Evolutionary conservation across 2,329 filamentous ascomycete species (phyloP), one percentile per base, ranked within the genome.

Genomic region (Berkeleyomyces rouxiae): DNA sequence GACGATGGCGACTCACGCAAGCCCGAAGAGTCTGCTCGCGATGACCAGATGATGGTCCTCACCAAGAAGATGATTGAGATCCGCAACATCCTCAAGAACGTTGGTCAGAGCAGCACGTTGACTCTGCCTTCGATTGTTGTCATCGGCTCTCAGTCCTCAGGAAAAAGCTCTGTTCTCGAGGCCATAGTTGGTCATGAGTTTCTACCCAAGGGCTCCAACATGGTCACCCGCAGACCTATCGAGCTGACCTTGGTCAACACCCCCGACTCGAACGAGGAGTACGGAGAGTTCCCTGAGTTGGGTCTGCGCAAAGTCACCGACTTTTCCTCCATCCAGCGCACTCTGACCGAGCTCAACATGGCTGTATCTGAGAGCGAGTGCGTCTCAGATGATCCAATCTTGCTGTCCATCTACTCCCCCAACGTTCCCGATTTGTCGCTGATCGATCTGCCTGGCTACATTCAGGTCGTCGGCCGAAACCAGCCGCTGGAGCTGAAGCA

Each of bases 41-140:
- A 99, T 69, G 93, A 99, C 71, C 93, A 99, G 74, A 99, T 99
- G 92, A 99, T 99, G 93, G 80, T 96, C 68, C 78, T 99, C 70
- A 99, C 95, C 1, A 92, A 93, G 76, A 97, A 97, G 76, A 99
- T 99, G 93, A 99, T 99, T 70, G 93, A 99, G 76, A 97, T 99
- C 63, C 81, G 95, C 67, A 91, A 86, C 67, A 89, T 99, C 63
- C 79, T 99, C 33, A 88, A 95, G 70, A 89, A 86, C 36, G 88
- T 99, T 57, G 95, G 91, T 42, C 92, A 99, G 76, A 95, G 91
- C 0, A 90, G 87, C 67, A 84, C 88, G 2, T 77, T 99, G 66
- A 92, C 88, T 0, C 76, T 99, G 31, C 93, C 93, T 0, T 97
- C 95, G 0, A 99, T 99, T 64, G 93, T 99, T n/a, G 93, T 99